A percentile compares a stretch with the other conserved stretches of the same genome.
phyloP scores from a whole-genome alignment of 1,139 yeast genomes.

The Scheffersomyces parashehatae region DNA sequence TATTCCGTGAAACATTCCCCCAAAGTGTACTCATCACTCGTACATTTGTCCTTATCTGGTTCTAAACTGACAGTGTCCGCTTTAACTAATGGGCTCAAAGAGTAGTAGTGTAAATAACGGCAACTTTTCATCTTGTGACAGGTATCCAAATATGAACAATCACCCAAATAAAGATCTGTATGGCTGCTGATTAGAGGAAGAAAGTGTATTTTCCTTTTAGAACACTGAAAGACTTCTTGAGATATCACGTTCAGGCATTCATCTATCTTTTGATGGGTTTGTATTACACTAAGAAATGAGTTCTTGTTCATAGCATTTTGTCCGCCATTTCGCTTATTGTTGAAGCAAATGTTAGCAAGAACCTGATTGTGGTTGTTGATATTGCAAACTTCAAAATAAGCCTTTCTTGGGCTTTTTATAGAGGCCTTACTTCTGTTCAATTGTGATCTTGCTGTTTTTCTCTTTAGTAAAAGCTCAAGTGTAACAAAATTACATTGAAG shows the following conservation, averaged over 20 bases:
- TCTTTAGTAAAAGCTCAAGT: slow-evolving; percentile 16
- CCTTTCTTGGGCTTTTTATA: slow-evolving; percentile 33
- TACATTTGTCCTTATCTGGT: slow-evolving; percentile 6
- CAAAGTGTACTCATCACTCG: slow-evolving; percentile 46
- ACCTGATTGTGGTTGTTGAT: slow-evolving; percentile 44
- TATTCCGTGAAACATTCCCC: slow-evolving; percentile 54
- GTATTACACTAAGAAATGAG: slow-evolving; percentile 3
- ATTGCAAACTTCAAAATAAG: slow-evolving; percentile 57
- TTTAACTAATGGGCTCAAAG: slow-evolving; percentile 46
- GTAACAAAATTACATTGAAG: slow-evolving; percentile 3
- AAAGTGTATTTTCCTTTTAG: slow-evolving; percentile 54
- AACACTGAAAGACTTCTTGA: slow-evolving; percentile 40
- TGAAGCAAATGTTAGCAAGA: slow-evolving; percentile 28
- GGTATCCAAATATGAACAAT: slow-evolving; percentile 91
- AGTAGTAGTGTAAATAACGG: slow-evolving; percentile 78
- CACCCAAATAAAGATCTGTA: slow-evolving; percentile 75
- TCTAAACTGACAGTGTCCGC: not conserved
- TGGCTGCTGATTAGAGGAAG: slow-evolving; percentile 56
- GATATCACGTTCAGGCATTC: slow-evolving; percentile 16
- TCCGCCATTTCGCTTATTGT: slow-evolving; percentile 17
- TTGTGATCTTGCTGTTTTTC: slow-evolving; percentile 29
- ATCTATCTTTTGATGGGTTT: slow-evolving; percentile 13
- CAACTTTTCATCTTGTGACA: slow-evolving; percentile 85
- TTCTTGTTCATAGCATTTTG: slow-evolving; percentile 12
- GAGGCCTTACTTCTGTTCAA: slow-evolving; percentile 46